Conservation (phyloP, 768 basidiomycete genomes). For the Fistulinella prunicolor region DNA sequence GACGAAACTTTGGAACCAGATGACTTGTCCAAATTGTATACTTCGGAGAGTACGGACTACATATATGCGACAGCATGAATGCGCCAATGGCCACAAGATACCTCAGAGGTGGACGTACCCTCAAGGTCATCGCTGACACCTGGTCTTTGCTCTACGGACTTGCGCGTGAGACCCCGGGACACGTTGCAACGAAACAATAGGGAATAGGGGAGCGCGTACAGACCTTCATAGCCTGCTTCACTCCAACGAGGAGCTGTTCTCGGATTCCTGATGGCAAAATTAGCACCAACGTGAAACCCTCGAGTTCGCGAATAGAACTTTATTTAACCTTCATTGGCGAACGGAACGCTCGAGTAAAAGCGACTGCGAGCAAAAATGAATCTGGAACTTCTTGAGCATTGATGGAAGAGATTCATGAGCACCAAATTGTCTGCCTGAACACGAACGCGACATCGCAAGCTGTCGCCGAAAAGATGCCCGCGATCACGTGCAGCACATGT, state of each 20-base stretch:
- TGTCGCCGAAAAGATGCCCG: not conserved
- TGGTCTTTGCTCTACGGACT: conserved; percentile 50
- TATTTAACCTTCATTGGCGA: conserved; percentile 20
- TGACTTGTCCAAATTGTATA: conserved; percentile 64
- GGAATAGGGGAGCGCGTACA: conserved; percentile 5
- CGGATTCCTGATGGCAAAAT: conserved; percentile 46
- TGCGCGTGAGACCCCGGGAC: conserved; percentile 1
- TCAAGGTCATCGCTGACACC: conserved; percentile 53
- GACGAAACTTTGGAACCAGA: conserved; percentile 43
- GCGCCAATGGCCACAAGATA: not conserved
- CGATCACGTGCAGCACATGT: conserved; percentile 18
- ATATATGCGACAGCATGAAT: not conserved
- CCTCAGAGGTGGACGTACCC: conserved; percentile 38
- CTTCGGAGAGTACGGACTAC: conserved; percentile 67
- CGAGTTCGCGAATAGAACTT: not conserved
- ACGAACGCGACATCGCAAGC: not conserved
- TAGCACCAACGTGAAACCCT: not conserved
- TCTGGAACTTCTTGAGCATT: conserved; percentile 12
- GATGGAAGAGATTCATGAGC: conserved; percentile 14
- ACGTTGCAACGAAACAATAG: not conserved
- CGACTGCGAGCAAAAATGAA: not conserved
- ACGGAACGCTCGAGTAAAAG: conserved; percentile 15
- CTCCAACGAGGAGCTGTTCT: conserved; percentile 45
- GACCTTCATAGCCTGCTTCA: conserved; percentile 73
- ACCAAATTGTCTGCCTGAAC: too few relatives aligned